Evolutionary conservation across 495 filamentous ascomycete species (phyloP), one percentile per base, ranked within the genome.

Genomic region (Chaetomium fimeti): DNA sequence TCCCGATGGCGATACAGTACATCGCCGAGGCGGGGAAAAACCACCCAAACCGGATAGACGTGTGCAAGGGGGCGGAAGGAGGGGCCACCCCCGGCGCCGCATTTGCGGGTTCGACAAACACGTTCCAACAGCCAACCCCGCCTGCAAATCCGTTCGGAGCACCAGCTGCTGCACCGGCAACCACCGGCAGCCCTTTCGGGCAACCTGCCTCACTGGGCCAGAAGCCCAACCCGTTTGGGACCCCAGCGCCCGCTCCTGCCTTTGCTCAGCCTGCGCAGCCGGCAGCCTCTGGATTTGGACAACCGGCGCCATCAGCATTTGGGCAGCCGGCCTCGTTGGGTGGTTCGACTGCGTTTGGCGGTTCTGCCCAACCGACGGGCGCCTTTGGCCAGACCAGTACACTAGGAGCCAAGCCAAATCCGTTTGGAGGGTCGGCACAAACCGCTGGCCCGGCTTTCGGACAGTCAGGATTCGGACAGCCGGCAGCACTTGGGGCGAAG

Each of bases 11-110:
- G 4, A 79, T 91, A 52, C 81, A 88, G 52, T 96, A 89, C 70
- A 75, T 96, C 25, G 70, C 87, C 15, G 83, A 86, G 18, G 88
- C 83, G 22, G 83, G 73, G 38, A 87, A 92, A 45, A 83, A 87
- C 52, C 92, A 93, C 70, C 91, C 90, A 0, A 96, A 96, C 68
- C 85, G 92, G 16, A 79, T 85, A 57, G 92, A 96, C 69, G 87
- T 92, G 15, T 83, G 79, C 69, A 80, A 83, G 51, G 66, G 59
- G 18, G 65, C 69, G 2, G 68, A 62, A 15, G 72, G 63, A 16
- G 72, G 68, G 1, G 67, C 72, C 27, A 40, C n/a, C 20, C 11
- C 64, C 7, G 62, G 58, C 1, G 40, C n/a, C 24, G 53, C 45
- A 3, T 66, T 68, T 58, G 66, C 64, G 27, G 40, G n/a, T 11